These are phyloP conservation scores for Populus davidiana DNA, from an alignment of 345 rosid species.

Conservation along the genomic window DNA sequence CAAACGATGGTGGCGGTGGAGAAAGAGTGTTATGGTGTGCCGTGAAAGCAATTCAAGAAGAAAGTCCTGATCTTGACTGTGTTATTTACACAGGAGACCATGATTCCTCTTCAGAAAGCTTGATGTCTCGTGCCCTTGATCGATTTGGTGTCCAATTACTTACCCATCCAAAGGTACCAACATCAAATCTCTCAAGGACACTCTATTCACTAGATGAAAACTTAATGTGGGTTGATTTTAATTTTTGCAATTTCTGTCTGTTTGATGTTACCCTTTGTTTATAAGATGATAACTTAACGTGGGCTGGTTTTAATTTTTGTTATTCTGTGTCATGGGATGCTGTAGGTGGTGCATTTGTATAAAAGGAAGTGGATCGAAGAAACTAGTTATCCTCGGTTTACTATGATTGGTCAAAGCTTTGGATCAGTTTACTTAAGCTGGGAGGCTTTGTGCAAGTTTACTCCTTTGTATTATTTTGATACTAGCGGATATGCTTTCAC, in stretches of 20 bases:
- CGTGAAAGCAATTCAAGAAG: conserved; percentile 85
- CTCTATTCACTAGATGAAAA: background rate
- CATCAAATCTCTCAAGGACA: background rate
- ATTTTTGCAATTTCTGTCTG: background rate
- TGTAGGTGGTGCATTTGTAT: conserved; percentile 73
- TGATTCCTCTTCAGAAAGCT: conserved; percentile 58
- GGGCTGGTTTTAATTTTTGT: background rate
- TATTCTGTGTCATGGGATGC: conserved; percentile 4
- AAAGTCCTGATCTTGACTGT: conserved; percentile 58
- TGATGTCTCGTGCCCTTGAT: conserved; percentile 66
- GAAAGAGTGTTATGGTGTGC: conserved; percentile 98
- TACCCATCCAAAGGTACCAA: conserved; percentile 59
- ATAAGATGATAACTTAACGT: background rate
- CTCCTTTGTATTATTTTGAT: conserved; percentile 69
- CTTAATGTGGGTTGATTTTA: background rate
- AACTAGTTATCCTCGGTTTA: conserved; percentile 73
- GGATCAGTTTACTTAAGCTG: conserved; percentile 83
- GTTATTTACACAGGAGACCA: conserved; percentile 74
- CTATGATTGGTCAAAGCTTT: conserved; percentile 95
- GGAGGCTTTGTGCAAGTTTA: conserved; percentile 83
- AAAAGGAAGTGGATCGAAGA: conserved; percentile 87
- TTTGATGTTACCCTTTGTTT: background rate
- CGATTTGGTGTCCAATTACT: conserved; percentile 77
- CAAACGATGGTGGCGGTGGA: conserved; percentile 97
- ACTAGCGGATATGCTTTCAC: conserved; percentile 94